Conservation (phyloP, 371 early-diverging fungal genomes). For the Circinella umbellata region DNA sequence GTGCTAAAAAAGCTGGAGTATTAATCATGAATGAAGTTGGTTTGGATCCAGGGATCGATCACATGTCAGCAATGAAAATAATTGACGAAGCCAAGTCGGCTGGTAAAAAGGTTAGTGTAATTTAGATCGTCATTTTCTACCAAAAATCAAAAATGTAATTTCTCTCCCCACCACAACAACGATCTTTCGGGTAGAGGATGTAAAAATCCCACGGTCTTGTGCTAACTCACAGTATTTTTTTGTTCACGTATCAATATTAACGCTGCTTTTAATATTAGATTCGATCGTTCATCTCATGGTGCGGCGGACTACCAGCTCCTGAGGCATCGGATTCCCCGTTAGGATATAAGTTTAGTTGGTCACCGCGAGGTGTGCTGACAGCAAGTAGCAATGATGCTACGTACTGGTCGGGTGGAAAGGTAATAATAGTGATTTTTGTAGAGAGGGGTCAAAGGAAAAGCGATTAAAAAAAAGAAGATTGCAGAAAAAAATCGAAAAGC, state of each 20-base stretch:
- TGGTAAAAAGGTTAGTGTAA: constrained; percentile 57
- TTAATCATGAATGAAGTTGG: constrained; percentile 97
- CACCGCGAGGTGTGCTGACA: constrained; percentile 83
- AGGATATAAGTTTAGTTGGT: constrained; percentile 94
- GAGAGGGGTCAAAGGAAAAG: too few species aligned
- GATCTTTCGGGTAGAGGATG: too few species aligned
- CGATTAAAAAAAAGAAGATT: not conserved
- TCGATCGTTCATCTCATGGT: constrained; percentile 84
- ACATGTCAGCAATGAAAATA: constrained; percentile 96
- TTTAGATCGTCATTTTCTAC: not conserved
- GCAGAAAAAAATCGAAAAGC: too few species aligned
- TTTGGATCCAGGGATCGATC: constrained; percentile 98
- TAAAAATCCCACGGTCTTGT: too few species aligned
- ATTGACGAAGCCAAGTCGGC: constrained; percentile 82
- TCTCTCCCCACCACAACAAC: not conserved
- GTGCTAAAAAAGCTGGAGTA: constrained; percentile 85
- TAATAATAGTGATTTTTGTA: constrained; percentile 10
- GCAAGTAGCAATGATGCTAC: constrained; percentile 86
- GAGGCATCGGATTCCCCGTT: constrained; percentile 87
- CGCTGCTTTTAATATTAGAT: constrained; percentile 44
- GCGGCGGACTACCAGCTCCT: constrained; percentile 92
- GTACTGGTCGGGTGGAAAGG: constrained; percentile 76
- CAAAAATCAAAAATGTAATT: not conserved
- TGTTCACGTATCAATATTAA: too few species aligned
- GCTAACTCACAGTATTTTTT: not conserved